Base-by-base conservation (phyloP, 257 asterid species). In the Capsicum pubescens region DNA sequence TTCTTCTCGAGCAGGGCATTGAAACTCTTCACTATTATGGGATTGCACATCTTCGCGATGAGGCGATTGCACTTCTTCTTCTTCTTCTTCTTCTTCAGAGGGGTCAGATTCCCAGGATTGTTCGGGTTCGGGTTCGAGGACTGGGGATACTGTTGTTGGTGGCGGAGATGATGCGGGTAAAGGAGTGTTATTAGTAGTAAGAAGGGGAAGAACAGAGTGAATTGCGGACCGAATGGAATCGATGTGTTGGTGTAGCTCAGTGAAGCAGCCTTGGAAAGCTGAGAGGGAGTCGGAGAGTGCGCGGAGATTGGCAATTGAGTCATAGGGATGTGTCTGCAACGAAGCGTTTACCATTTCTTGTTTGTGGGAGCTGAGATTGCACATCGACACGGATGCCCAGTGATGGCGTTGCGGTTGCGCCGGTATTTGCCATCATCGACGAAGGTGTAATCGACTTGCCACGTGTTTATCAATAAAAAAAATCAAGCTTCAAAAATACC, bases 231-330 rank as follows among this genome's bases (percentile, higher is more conserved):
- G 87, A 77, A 95, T 85, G 44, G 91, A 87, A 76, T 87, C 86
- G 26, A 94, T 90, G 70, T 94, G 98, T 69, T 78, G 68, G 21
- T 88, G 90, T 72, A 95, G 91, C 67, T 92, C 96, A 48, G 90
- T 90, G 64, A 86, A 94, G 90, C 94, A 86, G 56, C 87, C 79
- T 14, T 89, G 86, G 91, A 94, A 94, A 56, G 87, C 85, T 32
- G 92, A 56, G 13, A 94, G 88, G 42, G 93, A 92, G 57, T 82
- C 87, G 84, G 93, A 85, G 68, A 94, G 90, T 86, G 80, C 72
- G 63, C 87, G 87, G 84, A 93, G 87, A 21, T 90, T 88, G 80
- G 85, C 46, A 52, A 90, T 81, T 1, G 96, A 88, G 70, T 83
- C 61, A 39, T 85, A 77, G 3, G 87, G 32, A 26, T 26, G 32